A percentile compares a stretch with the other conserved stretches of the same genome.
Evolutionary conservation across 306 rosid species (phyloP).

Genomic region (Trifolium dubium): DNA sequence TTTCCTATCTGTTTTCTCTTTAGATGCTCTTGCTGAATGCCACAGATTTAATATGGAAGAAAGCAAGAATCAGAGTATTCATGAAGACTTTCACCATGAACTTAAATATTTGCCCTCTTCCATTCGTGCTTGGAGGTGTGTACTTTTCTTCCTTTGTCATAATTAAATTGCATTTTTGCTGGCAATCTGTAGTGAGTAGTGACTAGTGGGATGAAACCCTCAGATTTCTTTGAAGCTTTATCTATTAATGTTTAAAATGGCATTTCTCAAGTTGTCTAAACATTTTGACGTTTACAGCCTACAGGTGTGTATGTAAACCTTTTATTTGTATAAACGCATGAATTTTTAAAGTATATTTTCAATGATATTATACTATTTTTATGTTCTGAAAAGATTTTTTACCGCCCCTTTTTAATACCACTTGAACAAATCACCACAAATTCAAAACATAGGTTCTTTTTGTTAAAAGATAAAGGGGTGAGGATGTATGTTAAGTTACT

Average conservation of each 20-base stretch:
- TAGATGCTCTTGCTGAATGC: too few relatives aligned
- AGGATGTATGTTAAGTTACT: neutral
- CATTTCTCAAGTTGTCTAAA: neutral
- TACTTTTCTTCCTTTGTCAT: conserved; percentile 42
- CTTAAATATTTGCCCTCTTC: conserved; percentile 51
- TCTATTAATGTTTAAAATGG: neutral
- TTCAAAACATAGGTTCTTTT: neutral
- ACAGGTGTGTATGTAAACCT: conserved; percentile 1
- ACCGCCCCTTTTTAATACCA: neutral
- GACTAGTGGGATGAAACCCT: conserved; percentile 1
- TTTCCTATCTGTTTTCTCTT: conserved; percentile 8
- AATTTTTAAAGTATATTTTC: conserved; percentile 8
- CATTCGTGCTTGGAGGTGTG: conserved; percentile 67
- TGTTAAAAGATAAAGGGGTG: neutral
- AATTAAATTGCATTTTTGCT: neutral
- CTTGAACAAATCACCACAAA: conserved; percentile 9
- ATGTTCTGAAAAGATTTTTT: neutral
- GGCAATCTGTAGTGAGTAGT: conserved; percentile 6
- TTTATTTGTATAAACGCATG: conserved; percentile 11
- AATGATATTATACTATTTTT: neutral
- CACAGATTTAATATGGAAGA: conserved; percentile 46
- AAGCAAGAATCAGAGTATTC: conserved; percentile 33
- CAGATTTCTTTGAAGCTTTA: conserved; percentile 15
- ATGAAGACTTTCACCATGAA: conserved; percentile 31
- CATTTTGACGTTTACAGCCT: neutral